These are phyloP conservation scores for Penstemon newberryi DNA, from an alignment of 257 asterid genomes.

Conservation along the genomic window DNA sequence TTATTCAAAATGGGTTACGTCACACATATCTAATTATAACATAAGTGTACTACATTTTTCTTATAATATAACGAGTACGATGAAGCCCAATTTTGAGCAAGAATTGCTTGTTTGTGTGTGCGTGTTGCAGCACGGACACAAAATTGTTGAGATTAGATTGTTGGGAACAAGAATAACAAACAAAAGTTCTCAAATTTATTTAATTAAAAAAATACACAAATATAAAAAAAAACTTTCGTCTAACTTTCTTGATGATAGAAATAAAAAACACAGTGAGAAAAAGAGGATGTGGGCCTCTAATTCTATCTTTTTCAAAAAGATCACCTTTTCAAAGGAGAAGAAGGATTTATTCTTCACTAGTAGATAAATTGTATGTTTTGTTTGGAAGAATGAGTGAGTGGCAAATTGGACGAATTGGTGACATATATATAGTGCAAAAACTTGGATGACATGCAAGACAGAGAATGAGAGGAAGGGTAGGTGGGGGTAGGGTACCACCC, in stretches of 20 bases:
- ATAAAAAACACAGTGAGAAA: slow-evolving; percentile 10
- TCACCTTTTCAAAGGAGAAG: slow-evolving; percentile 55
- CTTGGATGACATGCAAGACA: slow-evolving; percentile 23
- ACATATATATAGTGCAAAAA: slow-evolving; percentile 59
- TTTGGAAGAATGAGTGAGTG: slow-evolving; percentile 32
- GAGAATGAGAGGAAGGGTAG: background rate
- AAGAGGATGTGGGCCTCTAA: too few species aligned
- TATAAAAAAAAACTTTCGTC: slow-evolving; percentile 31
- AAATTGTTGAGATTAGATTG: slow-evolving; percentile 28
- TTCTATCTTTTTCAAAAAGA: too few species aligned
- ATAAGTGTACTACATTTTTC: too few species aligned
- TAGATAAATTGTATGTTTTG: slow-evolving; percentile 4
- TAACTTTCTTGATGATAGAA: slow-evolving; percentile 49
- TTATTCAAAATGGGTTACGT: too few species aligned
- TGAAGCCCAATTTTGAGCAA: too few species aligned
- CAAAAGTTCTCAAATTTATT: slow-evolving; percentile 25
- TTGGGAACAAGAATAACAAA: slow-evolving; percentile 32
- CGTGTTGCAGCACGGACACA: slow-evolving; percentile 26
- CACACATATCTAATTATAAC: too few species aligned
- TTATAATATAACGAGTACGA: too few species aligned
- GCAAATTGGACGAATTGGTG: slow-evolving; percentile 26
- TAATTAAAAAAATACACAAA: slow-evolving; percentile 21
- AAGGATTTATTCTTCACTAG: slow-evolving; percentile 25
- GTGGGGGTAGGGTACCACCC: slow-evolving; percentile 5
- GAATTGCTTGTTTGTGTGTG: background rate